A percentile compares a stretch with the other conserved stretches of the same genome.
phyloP scores from a whole-genome alignment of 2,329 filamentous ascomycete genomes.

The Thielaviopsis populi region DNA sequence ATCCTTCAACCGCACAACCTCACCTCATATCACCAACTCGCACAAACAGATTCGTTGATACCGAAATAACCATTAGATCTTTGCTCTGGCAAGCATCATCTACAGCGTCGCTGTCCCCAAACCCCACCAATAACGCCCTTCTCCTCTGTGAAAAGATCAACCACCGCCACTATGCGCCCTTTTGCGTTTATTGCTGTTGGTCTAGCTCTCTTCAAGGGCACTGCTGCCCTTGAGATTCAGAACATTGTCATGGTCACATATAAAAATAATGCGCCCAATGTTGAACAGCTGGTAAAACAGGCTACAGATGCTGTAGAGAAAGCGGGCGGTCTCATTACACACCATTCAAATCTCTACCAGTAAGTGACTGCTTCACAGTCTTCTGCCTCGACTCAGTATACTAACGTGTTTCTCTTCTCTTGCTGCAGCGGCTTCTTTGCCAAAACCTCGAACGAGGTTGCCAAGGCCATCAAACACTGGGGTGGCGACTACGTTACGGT shows the following conservation, averaged over 20 bases:
- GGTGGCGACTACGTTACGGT: slow-evolving; percentile 40
- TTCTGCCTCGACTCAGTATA: background rate
- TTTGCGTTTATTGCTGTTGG: slow-evolving; percentile 37
- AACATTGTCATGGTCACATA: slow-evolving; percentile 71
- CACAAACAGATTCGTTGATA: background rate
- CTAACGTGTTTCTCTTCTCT: slow-evolving; percentile 20
- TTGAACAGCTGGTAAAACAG: slow-evolving; percentile 49
- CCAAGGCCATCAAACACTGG: slow-evolving; percentile 51
- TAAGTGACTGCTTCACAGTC: slow-evolving; percentile 34
- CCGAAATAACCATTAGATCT: background rate
- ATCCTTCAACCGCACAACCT: background rate
- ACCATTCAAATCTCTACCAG: slow-evolving; percentile 56
- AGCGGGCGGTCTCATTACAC: slow-evolving; percentile 63
- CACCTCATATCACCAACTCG: background rate
- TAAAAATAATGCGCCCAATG: slow-evolving; percentile 47
- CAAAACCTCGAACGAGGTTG: slow-evolving; percentile 51
- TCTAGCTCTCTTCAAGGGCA: slow-evolving; percentile 42
- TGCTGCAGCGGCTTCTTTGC: slow-evolving; percentile 57
- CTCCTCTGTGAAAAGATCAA: background rate
- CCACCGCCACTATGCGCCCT: slow-evolving; percentile 46
- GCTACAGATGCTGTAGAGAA: slow-evolving; percentile 57
- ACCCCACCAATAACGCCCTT: background rate
- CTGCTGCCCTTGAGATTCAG: slow-evolving; percentile 48
- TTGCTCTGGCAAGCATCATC: background rate
- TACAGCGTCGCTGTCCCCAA: background rate